A percentile compares a stretch with the other conserved stretches of the same genome.
These are phyloP conservation scores for Arabidopsis hybrid DNA, from an alignment of 441 rosid genomes.

Conservation along the genomic window DNA sequence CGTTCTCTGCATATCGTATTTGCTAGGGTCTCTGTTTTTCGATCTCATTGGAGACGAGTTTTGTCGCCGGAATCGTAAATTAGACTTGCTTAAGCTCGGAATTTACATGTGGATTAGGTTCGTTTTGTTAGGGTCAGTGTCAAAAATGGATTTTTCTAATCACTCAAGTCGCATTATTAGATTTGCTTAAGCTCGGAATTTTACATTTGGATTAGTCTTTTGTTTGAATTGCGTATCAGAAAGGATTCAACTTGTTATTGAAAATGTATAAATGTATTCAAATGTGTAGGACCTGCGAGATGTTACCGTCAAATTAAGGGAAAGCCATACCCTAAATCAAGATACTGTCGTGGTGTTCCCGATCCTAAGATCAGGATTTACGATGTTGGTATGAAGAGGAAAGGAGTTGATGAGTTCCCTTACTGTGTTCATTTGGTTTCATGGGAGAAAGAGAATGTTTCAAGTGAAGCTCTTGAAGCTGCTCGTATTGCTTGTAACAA, in stretches of 20 bases:
- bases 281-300: constrained; percentile 51
- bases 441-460: constrained; percentile 57
- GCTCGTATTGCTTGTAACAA: constrained; percentile 55
- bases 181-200: not conserved
- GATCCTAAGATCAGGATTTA: constrained; percentile 58
- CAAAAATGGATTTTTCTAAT: not conserved
- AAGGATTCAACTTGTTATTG: not conserved
- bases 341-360: constrained; percentile 55
- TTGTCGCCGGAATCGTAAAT: not conserved
- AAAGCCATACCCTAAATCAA: constrained; percentile 53
- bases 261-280: not conserved
- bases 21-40: not conserved
- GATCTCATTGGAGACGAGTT: not conserved
- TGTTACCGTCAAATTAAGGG: constrained; percentile 56
- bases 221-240: not conserved
- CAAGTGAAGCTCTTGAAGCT: constrained; percentile 55
- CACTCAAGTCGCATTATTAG: not conserved
- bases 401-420: constrained; percentile 88
- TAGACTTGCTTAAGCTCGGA: not conserved
- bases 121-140: not conserved
- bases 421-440: constrained; percentile 62
- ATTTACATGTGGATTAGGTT: not conserved
- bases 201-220: not conserved
- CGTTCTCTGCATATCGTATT: not conserved
- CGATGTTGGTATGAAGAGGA: constrained; percentile 93